Evolutionary conservation across 805 yeast species (phyloP).

Genomic region (Tetrapisispora fleetii): DNA sequence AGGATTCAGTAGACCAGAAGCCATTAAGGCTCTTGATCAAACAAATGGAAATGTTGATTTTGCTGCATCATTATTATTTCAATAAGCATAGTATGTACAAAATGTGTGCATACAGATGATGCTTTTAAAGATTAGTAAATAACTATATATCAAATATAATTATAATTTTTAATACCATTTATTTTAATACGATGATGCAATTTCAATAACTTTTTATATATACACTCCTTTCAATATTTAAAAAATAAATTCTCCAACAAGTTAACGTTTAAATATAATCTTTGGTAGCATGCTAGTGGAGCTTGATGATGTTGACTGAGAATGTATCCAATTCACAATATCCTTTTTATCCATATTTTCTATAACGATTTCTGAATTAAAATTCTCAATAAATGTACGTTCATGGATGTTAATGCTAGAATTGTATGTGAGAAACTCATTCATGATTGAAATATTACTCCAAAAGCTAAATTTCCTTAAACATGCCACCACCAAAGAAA

Average conservation of each 20-base stretch:
- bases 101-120: not conserved
- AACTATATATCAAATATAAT: not conserved
- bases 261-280: constrained; percentile 8
- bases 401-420: constrained; percentile 76
- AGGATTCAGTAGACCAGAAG: constrained; percentile 64
- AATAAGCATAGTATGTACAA: not conserved
- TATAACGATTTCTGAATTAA: constrained; percentile 42
- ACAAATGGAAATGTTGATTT: constrained; percentile 72
- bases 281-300: constrained; percentile 15
- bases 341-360: constrained; percentile 18
- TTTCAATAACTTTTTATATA: not conserved
- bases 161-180: not conserved
- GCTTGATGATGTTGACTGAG: constrained; percentile 2
- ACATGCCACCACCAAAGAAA: constrained; percentile 79
- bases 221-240: not conserved
- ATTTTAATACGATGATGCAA: not conserved
- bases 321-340: constrained; percentile 28
- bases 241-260: not conserved
- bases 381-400: constrained; percentile 72
- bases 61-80: constrained; percentile 74
- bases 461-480: constrained; percentile 73
- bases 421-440: constrained; percentile 71
- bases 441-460: constrained; percentile 80
- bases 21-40: constrained; percentile 49
- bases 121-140: not conserved